Evolutionary conservation across 306 rosid species (phyloP).

Genomic region (Cucumis sativus): Cucumber_9930_V3 NC_026657.2:40297001-40297500

Average conservation of each 20-base stretch:
- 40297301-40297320: no score
- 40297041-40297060: conserved; percentile 16
- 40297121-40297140: conserved; percentile 69
- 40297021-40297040: background rate
- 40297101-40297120: conserved; percentile 65
- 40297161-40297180: conserved; percentile 76
- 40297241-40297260: background rate
- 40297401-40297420: background rate
- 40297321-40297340: background rate
- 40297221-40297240: background rate
- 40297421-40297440: background rate
- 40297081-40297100: conserved; percentile 70
- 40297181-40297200: background rate
- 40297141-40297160: conserved; percentile 92
- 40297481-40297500: background rate
- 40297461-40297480: background rate
- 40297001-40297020: background rate
- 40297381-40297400: background rate
- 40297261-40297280: no score
- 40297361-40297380: background rate
- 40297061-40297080: conserved; percentile 39
- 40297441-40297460: background rate
- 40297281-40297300: no score
- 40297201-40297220: background rate
- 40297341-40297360: background rate